phyloP scores from a whole-genome alignment of 192 early-diverging fungal genomes.

The Coemansia aciculifera region DNA sequence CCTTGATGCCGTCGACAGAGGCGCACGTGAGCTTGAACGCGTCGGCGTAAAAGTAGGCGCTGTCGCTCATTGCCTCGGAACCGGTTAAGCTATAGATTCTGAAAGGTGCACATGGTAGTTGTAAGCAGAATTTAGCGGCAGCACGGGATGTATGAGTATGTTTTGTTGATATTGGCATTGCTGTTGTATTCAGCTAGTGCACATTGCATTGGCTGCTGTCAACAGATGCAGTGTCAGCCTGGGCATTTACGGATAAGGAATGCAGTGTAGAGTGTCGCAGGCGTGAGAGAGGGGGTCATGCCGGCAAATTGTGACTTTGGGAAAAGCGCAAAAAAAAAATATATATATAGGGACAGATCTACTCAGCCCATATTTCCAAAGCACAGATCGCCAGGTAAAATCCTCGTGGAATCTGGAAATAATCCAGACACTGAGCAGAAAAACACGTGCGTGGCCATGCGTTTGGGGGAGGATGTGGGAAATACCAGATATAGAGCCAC shows the following conservation, averaged over 20 bases:
- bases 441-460: not conserved
- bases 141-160: not conserved
- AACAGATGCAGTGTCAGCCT: no score
- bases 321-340: not conserved
- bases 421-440: not conserved
- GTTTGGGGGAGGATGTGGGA: not conserved
- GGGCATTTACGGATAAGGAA: not conserved
- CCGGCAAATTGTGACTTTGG: no score
- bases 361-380: not conserved
- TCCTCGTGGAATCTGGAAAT: not conserved
- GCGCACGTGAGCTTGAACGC: slow-evolving; percentile 33
- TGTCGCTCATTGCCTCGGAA: slow-evolving; percentile 35
- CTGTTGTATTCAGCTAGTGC: no score
- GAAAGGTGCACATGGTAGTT: not conserved
- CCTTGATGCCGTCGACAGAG: slow-evolving; percentile 36
- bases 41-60: slow-evolving; percentile 49
- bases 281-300: no score
- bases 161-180: not conserved
- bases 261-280: not conserved
- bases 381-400: not conserved
- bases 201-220: no score
- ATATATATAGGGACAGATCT: not conserved
- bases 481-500: not conserved
- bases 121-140: not conserved
- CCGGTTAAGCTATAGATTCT: slow-evolving; percentile 34